Conservation (phyloP, 78 protist species). For the Chrysochromulina tobinii region DNA sequence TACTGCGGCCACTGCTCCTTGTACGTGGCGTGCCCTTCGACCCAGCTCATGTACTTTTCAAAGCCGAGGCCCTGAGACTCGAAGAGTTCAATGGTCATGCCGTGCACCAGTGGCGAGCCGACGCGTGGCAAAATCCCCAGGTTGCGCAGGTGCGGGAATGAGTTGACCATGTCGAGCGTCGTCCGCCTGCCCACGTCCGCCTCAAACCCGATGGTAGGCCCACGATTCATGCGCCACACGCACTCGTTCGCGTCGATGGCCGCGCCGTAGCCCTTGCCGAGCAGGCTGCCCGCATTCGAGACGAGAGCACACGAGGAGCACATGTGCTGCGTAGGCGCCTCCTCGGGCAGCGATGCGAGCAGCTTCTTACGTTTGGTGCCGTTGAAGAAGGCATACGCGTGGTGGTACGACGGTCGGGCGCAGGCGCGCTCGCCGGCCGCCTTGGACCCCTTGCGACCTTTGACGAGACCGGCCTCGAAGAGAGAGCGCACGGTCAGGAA, state of each 20-base stretch:
- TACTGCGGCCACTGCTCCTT: neutral
- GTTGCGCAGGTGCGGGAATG: neutral
- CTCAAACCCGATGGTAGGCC: neutral
- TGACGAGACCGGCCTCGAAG: too few relatives aligned
- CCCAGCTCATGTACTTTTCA: neutral
- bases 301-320: neutral
- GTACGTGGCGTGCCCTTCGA: neutral
- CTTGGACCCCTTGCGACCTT: too few relatives aligned
- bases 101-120: neutral
- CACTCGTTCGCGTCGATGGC: neutral
- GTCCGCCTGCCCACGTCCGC: neutral
- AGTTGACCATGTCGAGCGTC: neutral
- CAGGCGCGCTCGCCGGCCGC: too few relatives aligned
- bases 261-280: neutral
- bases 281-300: neutral
- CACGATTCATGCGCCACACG: conserved; percentile 16
- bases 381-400: too few relatives aligned
- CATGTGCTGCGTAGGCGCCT: too few relatives aligned
- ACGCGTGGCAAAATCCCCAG: neutral
- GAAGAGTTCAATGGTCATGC: neutral
- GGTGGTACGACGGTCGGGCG: neutral
- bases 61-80: neutral
- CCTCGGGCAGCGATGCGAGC: neutral
- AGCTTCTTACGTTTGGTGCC: neutral
- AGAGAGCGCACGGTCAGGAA: neutral